Base-by-base conservation (phyloP, 2,329 filamentous ascomycete genomes). In the Chaetomiaceae sp. region DNA sequence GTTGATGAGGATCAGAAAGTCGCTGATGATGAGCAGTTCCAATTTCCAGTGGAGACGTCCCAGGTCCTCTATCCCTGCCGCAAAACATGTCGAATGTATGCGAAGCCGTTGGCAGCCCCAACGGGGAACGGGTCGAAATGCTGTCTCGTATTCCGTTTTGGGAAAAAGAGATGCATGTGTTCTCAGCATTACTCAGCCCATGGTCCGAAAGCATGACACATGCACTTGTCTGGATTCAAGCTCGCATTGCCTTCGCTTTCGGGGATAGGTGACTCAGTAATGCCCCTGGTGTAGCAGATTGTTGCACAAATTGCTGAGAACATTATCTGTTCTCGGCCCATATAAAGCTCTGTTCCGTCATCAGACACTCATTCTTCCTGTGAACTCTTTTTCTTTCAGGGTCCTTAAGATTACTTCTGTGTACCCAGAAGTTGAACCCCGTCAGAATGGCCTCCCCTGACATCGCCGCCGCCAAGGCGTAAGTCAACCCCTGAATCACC, bases 61-160 rank as follows among this genome's bases (percentile, higher is more conserved):
- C n/a, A n/a, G n/a, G n/a, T n/a, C n/a, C n/a, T n/a, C n/a, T n/a
- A n/a, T n/a, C n/a, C n/a, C n/a, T n/a, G n/a, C n/a, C n/a, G n/a
- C n/a, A n/a, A n/a, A n/a, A n/a, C n/a, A n/a, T n/a, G n/a, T n/a
- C n/a, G n/a, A n/a, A n/a, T n/a, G n/a, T n/a, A n/a, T n/a, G n/a
- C n/a, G n/a, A n/a, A n/a, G n/a, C n/a, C n/a, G n/a, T n/a, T n/a
- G n/a, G n/a, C n/a, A n/a, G n/a, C n/a, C n/a, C n/a, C n/a, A n/a
- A n/a, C n/a, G n/a, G n/a, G n/a, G n/a, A n/a, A n/a, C n/a, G n/a
- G 8, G 19, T 23, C 19, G 37, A 14, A 6, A 23, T 20, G 37
- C 15, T 43, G 15, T 15, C 22, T 52, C 49, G 49, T n/a, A 52
- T 52, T 23, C 49, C 42, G 22, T 14, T 52, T 46, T 38, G n/a